Percentiles rank a stretch among this genome's conserved stretches.
Conservation (phyloP, 352 stramenopile genomes). For the Phytophthora uliginosa region DNA sequence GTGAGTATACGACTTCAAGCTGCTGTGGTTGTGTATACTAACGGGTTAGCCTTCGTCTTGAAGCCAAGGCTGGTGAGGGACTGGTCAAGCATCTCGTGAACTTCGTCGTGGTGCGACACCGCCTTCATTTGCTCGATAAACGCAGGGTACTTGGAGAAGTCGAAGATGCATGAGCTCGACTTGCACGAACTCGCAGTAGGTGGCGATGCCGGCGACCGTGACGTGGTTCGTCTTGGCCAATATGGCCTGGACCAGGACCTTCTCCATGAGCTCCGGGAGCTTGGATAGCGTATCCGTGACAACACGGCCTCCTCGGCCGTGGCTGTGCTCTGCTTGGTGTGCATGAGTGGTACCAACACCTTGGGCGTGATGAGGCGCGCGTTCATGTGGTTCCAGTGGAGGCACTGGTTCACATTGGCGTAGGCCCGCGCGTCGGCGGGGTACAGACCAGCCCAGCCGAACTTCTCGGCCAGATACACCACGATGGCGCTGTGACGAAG, state of each 20-base stretch:
- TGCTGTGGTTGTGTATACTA: slow-evolving; percentile 3
- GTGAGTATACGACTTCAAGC: background rate
- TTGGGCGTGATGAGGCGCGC: slow-evolving; percentile 53
- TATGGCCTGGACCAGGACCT: slow-evolving; percentile 53
- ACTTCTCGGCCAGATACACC: slow-evolving; percentile 63
- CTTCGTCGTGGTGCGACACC: slow-evolving; percentile 59
- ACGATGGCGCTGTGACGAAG: slow-evolving; percentile 73
- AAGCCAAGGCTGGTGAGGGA: slow-evolving; percentile 29
- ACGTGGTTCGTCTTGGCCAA: slow-evolving; percentile 41
- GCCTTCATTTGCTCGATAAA: slow-evolving; percentile 63
- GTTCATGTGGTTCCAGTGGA: slow-evolving; percentile 83
- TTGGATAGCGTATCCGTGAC: slow-evolving; percentile 43
- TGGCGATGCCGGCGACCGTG: slow-evolving; percentile 46
- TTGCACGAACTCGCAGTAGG: slow-evolving; percentile 59
- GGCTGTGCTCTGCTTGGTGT: too few species aligned
- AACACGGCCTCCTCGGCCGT: slow-evolving; percentile 39
- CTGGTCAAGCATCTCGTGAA: slow-evolving; percentile 39
- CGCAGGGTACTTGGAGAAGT: slow-evolving; percentile 54
- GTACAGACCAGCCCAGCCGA: slow-evolving; percentile 62
- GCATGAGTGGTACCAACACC: slow-evolving; percentile 53
- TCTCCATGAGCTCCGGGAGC: slow-evolving; percentile 49
- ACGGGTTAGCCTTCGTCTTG: slow-evolving; percentile 38
- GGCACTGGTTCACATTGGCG: slow-evolving; percentile 78
- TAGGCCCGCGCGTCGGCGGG: slow-evolving; percentile 54
- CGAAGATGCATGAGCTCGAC: slow-evolving; percentile 47